phyloP scores from a whole-genome alignment of 1,284 basidiomycete genomes.

The Xerocomus cyaneibrunnescens region DNA sequence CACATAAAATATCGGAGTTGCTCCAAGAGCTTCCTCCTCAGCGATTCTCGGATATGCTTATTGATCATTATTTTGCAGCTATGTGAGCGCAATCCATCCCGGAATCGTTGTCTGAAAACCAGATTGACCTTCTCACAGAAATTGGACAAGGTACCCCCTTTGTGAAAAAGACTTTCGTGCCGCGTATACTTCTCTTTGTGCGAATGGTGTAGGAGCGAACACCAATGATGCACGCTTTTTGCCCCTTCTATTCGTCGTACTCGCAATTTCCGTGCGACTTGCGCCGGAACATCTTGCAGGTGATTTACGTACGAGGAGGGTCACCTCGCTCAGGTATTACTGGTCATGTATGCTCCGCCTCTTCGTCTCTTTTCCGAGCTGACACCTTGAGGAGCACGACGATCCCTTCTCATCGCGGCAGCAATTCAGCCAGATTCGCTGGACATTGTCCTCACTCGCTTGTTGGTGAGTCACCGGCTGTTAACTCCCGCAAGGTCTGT shows the following conservation, averaged over 20 bases:
- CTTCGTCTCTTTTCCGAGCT: constrained; percentile 7
- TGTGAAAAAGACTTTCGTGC: constrained; percentile 84
- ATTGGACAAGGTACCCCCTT: constrained; percentile 93
- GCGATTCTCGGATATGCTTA: constrained; percentile 67
- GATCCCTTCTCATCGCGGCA: constrained; percentile 83
- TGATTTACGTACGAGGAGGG: constrained; percentile 68
- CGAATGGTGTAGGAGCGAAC: constrained; percentile 68
- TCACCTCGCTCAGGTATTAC: constrained; percentile 86
- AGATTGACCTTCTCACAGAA: constrained; percentile 48
- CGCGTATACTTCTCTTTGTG: constrained; percentile 78
- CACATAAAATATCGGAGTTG: constrained; percentile 87
- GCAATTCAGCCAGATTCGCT: constrained; percentile 89
- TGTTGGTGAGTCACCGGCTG: constrained; percentile 59
- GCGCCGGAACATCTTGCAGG: constrained; percentile 85
- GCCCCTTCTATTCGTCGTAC: constrained; percentile 87
- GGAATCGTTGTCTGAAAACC: constrained; percentile 1
- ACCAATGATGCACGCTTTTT: constrained; percentile 87
- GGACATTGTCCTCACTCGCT: constrained; percentile 84
- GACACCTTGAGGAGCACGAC: constrained; percentile 56
- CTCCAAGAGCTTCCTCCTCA: constrained; percentile 83
- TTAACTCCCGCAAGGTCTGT: not conserved
- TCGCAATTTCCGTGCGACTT: constrained; percentile 86
- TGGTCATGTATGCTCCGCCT: constrained; percentile 79
- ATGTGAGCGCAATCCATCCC: constrained; percentile 50
- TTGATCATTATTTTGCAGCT: constrained; percentile 75